Percentiles rank a stretch among this genome's conserved stretches.
Conservation (phyloP, 176 grass and related monocot species). For the Elymus sibiricus region DNA sequence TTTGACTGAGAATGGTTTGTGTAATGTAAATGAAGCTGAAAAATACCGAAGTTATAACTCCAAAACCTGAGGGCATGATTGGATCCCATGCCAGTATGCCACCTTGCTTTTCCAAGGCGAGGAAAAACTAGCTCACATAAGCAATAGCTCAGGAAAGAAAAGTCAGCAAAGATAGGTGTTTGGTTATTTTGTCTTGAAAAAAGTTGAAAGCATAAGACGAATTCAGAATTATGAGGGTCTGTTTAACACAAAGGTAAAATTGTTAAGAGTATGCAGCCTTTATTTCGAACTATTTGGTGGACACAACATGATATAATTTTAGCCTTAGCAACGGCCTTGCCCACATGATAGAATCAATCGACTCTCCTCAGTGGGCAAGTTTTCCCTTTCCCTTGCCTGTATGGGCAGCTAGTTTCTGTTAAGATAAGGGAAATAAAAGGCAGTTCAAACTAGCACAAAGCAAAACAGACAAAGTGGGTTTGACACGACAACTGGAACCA, state of each 20-base stretch:
- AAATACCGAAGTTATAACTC: neutral
- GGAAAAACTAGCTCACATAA: neutral
- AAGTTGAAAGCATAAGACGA: neutral
- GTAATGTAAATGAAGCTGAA: neutral
- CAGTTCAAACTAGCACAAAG: neutral
- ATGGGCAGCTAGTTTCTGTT: neutral
- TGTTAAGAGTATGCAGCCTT: neutral
- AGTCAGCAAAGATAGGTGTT: neutral
- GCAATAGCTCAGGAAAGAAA: neutral
- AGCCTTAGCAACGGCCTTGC: neutral
- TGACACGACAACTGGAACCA: constrained; percentile 10
- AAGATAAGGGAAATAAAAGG: neutral
- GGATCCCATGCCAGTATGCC: neutral
- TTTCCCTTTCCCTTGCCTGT: constrained; percentile 2
- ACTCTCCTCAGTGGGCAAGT: neutral
- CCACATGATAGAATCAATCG: neutral
- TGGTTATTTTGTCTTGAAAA: neutral
- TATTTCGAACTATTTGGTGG: neutral
- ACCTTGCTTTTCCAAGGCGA: neutral
- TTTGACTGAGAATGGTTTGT: constrained; percentile 5
- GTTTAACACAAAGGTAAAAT: neutral
- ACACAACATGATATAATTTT: neutral
- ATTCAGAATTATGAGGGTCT: neutral
- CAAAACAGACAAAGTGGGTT: constrained; percentile 4
- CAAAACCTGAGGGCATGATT: constrained; percentile 5